Evolutionary conservation across 176 grass and related monocot genomes (phyloP), one percentile per base, ranked within the genome.

Genomic region (Urochloa ruziziensis): DNA sequence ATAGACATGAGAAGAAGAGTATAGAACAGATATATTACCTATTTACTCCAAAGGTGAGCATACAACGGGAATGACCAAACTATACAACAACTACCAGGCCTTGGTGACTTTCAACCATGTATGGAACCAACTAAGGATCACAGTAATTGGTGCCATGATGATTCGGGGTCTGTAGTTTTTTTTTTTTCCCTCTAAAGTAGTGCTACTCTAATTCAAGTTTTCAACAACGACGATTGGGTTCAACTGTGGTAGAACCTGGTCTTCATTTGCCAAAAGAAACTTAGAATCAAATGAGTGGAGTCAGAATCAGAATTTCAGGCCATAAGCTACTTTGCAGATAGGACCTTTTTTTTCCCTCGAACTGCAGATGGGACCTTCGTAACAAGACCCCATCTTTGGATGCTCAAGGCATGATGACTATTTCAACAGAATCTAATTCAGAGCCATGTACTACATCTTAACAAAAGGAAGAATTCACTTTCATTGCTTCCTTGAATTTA

Each of bases 271-370:
- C 37, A 86, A 78, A 19, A 29, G 39, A 83, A 78, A 51, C 58
- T 67, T 25, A 70, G 67, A 83, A 80, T 63, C 21, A 78, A 74
- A 67, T 78, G 56, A 83, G 74, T 90, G 80, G 84, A 79, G 59
- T n/a, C 36, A 62, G 84, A 83, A 87, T 79, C 69, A 53, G 84
- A 90, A 90, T 58, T 18, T 67, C 59, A 0, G 25, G 48, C 49
- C 57, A 82, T 56, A 86, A 64, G 21, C 15, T 72, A 57, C 71
- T 63, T 82, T 53, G 49, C 44, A 54, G 36, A 42, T 47, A 79
- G 19, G 46, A 36, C 56, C 68, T 75, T 61, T n/a, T n/a, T n/a
- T n/a, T n/a, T n/a, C n/a, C n/a, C n/a, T n/a, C n/a, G n/a, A n/a
- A n/a, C n/a, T 53, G 49, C 44, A 54, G 36, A 42, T 47, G 74